phyloP scores from a whole-genome alignment of 192 early-diverging fungal species.

The Podila epicladia region DNA sequence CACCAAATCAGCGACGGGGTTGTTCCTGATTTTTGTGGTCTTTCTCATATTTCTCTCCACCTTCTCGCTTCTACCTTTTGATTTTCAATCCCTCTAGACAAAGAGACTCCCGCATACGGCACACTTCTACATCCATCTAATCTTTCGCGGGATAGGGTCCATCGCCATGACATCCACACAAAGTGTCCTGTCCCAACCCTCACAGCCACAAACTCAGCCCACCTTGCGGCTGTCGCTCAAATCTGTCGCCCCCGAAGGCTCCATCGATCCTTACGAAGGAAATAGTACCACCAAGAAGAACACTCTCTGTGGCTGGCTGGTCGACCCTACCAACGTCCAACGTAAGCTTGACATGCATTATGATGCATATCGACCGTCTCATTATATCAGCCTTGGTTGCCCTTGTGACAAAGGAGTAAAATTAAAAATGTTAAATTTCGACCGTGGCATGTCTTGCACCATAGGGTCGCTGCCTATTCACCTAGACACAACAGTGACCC shows the following conservation, averaged over 20 bases:
- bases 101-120: background rate
- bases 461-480: constrained; percentile 19
- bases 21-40: no score
- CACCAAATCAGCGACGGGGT: no score
- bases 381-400: background rate
- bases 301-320: constrained; percentile 27
- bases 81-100: background rate
- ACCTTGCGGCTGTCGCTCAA: background rate
- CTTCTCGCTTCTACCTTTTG: background rate
- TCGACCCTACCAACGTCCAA: constrained; percentile 14
- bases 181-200: background rate
- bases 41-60: background rate
- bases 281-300: background rate
- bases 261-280: background rate
- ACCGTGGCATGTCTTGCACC: background rate
- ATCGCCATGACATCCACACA: constrained; percentile 7
- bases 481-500: background rate
- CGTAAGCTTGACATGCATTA: background rate
- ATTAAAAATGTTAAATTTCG: background rate
- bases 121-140: background rate
- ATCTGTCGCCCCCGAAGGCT: background rate
- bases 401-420: background rate
- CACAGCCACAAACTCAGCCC: constrained; percentile 16
- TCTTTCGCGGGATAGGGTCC: no score
- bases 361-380: no score